phyloP scores from a whole-genome alignment of 352 stramenopile genomes.

The Pythium dissotocum region DNA sequence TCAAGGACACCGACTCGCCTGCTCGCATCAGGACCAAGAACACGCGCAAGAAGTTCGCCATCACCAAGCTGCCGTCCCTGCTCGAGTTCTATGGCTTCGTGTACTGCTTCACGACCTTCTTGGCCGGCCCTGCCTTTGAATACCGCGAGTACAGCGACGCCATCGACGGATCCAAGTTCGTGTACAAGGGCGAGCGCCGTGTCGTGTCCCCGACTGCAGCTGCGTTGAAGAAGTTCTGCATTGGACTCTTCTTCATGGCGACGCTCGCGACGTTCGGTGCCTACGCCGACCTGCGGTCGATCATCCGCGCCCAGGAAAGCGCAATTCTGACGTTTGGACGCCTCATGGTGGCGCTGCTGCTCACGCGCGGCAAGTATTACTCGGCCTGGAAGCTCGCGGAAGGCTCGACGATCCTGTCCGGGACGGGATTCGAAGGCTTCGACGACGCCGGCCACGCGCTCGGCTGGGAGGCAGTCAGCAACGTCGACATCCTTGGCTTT shows the following conservation, averaged over 20 bases:
- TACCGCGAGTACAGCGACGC: slow-evolving; percentile 92
- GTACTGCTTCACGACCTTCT: slow-evolving; percentile 96
- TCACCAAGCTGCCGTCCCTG: slow-evolving; percentile 85
- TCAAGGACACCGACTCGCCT: no score
- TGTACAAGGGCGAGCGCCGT: slow-evolving; percentile 40
- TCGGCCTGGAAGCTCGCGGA: slow-evolving; percentile 93
- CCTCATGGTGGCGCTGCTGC: slow-evolving; percentile 47
- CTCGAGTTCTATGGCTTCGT: slow-evolving; percentile 97
- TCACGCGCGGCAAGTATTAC: slow-evolving; percentile 95
- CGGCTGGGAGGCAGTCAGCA: slow-evolving; percentile 95
- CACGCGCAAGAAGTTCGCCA: slow-evolving; percentile 54
- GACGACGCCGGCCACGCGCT: slow-evolving; percentile 77
- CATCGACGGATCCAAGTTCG: slow-evolving; percentile 51
- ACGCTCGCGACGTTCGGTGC: background rate
- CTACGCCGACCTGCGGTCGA: no score
- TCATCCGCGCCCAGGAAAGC: slow-evolving; percentile 20
- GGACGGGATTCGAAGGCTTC: slow-evolving; percentile 95
- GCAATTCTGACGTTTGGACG: no score
- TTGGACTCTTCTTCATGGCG: slow-evolving; percentile 68
- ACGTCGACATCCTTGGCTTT: slow-evolving; percentile 96
- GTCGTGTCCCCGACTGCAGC: slow-evolving; percentile 20
- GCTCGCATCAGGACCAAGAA: no score
- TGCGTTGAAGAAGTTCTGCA: slow-evolving; percentile 77
- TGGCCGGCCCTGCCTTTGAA: slow-evolving; percentile 95
- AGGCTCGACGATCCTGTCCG: slow-evolving; percentile 77